Percentiles rank a stretch among this genome's conserved stretches.
These are phyloP conservation scores for Prunella vulgaris DNA, from an alignment of 257 asterid genomes.

Conservation along the genomic window DNA sequence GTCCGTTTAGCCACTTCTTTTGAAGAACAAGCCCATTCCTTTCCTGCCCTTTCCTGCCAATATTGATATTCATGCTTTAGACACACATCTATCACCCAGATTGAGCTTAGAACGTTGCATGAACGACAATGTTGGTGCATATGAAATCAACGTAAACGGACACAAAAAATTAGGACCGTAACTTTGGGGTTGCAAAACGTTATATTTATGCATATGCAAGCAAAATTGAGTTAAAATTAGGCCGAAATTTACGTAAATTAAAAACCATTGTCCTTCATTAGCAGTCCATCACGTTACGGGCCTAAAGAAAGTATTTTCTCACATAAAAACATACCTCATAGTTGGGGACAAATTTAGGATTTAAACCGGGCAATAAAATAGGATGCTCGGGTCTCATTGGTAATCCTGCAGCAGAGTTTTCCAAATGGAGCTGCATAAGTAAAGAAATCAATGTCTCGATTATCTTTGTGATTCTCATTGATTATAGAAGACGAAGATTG, in stretches of 20 bases:
- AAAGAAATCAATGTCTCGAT: not conserved
- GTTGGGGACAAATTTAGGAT: slow-evolving; percentile 14
- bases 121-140: no score
- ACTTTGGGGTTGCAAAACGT: no score
- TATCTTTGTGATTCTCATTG: not conserved
- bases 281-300: no score
- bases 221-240: no score
- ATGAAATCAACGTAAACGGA: no score
- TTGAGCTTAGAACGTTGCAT: no score
- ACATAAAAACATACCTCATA: slow-evolving; percentile 7
- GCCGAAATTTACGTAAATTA: no score
- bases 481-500: not conserved
- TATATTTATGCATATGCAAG: no score
- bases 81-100: not conserved
- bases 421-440: slow-evolving; percentile 18
- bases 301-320: no score
- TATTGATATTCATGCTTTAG: no score
- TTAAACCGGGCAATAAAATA: not conserved
- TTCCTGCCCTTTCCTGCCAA: slow-evolving; percentile 40
- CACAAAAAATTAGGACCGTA: no score
- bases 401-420: slow-evolving; percentile 19
- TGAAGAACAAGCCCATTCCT: slow-evolving; percentile 17
- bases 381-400: slow-evolving; percentile 15
- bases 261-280: no score
- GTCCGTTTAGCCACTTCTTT: slow-evolving; percentile 42